Conservation (phyloP, 2,329 filamentous ascomycete species). For the Stagonosporopsis rhizophila region DNA sequence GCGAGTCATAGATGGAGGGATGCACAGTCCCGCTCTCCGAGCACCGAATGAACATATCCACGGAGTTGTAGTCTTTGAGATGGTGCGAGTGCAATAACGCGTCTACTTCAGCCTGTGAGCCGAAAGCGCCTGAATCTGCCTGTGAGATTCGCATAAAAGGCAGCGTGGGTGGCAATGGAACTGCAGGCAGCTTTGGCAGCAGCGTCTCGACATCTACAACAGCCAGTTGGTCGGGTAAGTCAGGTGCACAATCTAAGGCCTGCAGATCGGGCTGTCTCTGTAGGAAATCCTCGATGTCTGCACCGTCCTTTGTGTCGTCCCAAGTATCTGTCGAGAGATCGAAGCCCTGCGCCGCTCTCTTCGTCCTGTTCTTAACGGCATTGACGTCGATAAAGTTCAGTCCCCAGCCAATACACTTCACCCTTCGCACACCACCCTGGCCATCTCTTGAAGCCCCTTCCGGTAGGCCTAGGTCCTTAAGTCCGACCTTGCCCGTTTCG, state of each 20-base stretch:
- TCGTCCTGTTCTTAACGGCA: conserved; percentile 52
- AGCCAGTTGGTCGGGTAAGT: conserved; percentile 49
- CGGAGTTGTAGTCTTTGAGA: conserved; percentile 72
- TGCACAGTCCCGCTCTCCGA: conserved; percentile 75
- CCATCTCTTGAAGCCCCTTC: conserved; percentile 1
- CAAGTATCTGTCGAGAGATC: conserved; percentile 41
- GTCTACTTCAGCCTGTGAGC: conserved; percentile 51
- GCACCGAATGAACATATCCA: conserved; percentile 80
- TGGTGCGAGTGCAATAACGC: conserved; percentile 53
- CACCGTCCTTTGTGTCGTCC: conserved; percentile 44
- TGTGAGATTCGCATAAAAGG: conserved; percentile 43
- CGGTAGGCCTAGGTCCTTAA: conserved; percentile 57
- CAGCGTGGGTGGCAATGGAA: conserved; percentile 44
- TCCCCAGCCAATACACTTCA: conserved; percentile 62
- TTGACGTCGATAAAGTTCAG: conserved; percentile 62
- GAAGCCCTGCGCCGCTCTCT: conserved; percentile 25
- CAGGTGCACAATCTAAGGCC: conserved; percentile 45
- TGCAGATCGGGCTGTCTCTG: conserved; percentile 46
- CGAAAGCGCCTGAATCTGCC: conserved; percentile 47
- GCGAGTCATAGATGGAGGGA: conserved; percentile 84
- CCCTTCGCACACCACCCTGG: conserved; percentile 14
- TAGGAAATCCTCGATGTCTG: conserved; percentile 50
- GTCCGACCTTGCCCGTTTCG: conserved; percentile 81
- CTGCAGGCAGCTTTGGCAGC: conserved; percentile 49
- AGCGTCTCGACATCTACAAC: conserved; percentile 51